Conservation (phyloP, 1,284 basidiomycete genomes). For the Pseudozyma hubeiensis region DNA sequence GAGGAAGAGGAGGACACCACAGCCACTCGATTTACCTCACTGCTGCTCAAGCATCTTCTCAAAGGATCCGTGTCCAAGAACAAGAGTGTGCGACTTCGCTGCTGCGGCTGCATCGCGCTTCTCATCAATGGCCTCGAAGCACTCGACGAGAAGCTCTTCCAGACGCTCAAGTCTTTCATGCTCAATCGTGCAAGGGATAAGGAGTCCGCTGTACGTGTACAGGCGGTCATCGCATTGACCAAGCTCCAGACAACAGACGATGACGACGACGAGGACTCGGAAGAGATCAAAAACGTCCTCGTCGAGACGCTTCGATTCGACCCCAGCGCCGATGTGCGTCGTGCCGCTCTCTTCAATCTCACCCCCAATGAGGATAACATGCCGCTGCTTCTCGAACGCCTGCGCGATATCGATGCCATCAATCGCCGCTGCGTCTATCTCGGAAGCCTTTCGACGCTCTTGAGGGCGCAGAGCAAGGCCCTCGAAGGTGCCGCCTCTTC, state of each 20-base stretch:
- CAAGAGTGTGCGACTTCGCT: constrained; percentile 85
- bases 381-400: constrained; percentile 79
- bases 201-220: constrained; percentile 83
- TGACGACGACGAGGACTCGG: constrained; percentile 74
- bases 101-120: constrained; percentile 77
- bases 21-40: constrained; percentile 78
- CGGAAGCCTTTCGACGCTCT: constrained; percentile 64
- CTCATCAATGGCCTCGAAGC: constrained; percentile 48
- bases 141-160: constrained; percentile 83
- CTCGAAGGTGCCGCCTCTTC: constrained; percentile 24
- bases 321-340: constrained; percentile 83
- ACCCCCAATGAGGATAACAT: constrained; percentile 76
- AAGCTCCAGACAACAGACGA: constrained; percentile 78
- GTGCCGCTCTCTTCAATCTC: constrained; percentile 84
- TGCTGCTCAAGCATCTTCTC: constrained; percentile 80
- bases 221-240: constrained; percentile 85
- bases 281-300: constrained; percentile 76
- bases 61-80: constrained; percentile 89
- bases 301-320: constrained; percentile 82
- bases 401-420: constrained; percentile 84
- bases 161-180: constrained; percentile 76
- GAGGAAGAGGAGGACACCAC: constrained; percentile 80
- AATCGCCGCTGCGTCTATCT: constrained; percentile 86
- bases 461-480: constrained; percentile 33
- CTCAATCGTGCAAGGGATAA: constrained; percentile 87